These are phyloP conservation scores for Neonectria ditissima DNA, from an alignment of 2,329 filamentous ascomycete species.

Conservation along the genomic window DNA sequence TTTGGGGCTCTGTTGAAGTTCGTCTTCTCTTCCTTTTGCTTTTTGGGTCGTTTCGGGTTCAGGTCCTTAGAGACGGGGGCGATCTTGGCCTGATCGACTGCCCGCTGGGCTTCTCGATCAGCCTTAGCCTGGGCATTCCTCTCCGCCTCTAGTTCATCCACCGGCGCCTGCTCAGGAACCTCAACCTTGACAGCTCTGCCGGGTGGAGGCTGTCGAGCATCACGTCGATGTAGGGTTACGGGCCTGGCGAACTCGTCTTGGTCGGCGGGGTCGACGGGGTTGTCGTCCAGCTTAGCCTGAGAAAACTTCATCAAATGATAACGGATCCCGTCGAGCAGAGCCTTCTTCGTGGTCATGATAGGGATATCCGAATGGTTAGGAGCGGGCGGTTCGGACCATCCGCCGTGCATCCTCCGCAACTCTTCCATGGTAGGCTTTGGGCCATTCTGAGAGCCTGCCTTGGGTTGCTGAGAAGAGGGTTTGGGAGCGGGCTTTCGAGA, in stretches of 20 bases:
- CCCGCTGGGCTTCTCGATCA: constrained; percentile 86
- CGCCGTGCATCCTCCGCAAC: constrained; percentile 61
- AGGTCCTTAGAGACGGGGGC: constrained; percentile 79
- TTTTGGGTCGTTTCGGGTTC: constrained; percentile 64
- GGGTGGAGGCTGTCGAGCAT: constrained; percentile 77
- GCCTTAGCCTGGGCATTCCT: constrained; percentile 77
- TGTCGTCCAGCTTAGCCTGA: constrained; percentile 67
- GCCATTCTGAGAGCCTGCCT: constrained; percentile 43
- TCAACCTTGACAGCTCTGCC: constrained; percentile 74
- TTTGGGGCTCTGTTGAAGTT: constrained; percentile 86
- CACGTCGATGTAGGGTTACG: constrained; percentile 88
- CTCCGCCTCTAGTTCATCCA: constrained; percentile 71
- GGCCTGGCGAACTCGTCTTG: constrained; percentile 88
- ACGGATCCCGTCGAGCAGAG: constrained; percentile 81
- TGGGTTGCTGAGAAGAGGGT: constrained; percentile 37
- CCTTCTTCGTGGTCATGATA: constrained; percentile 85
- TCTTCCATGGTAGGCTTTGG: constrained; percentile 54
- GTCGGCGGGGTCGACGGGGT: constrained; percentile 74
- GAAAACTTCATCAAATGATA: constrained; percentile 88
- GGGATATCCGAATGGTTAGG: constrained; percentile 68
- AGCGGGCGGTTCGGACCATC: constrained; percentile 68
- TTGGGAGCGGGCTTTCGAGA: constrained; percentile 59
- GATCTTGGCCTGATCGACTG: constrained; percentile 91
- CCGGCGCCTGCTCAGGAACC: constrained; percentile 53
- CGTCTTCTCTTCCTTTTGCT: constrained; percentile 85